phyloP scores from a whole-genome alignment of 495 filamentous ascomycete species.

The Chaetomium tenue region DNA sequence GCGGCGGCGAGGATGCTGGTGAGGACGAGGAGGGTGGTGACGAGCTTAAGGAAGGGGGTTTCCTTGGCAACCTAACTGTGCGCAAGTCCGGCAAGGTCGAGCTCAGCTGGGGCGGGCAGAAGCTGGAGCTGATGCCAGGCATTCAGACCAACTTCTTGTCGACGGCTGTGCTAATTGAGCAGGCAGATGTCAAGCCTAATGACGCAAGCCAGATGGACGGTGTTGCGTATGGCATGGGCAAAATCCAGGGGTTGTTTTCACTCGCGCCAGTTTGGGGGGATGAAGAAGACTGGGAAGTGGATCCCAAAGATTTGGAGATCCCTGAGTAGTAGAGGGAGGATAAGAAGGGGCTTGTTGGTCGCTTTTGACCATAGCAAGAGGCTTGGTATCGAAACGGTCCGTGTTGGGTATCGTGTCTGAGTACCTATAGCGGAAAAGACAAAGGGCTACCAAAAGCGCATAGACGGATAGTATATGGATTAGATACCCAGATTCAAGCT shows the following conservation, averaged over 20 bases:
- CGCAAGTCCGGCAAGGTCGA: conserved; percentile 59
- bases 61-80: conserved; percentile 58
- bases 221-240: conserved; percentile 55
- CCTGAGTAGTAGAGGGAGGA: conserved; percentile 11
- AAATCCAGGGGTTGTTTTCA: conserved; percentile 58
- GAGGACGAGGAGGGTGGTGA: conserved; percentile 22
- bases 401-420: neutral
- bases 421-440: neutral
- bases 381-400: neutral
- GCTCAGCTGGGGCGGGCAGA: conserved; percentile 59
- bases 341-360: neutral
- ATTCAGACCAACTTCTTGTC: conserved; percentile 47
- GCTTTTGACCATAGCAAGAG: neutral
- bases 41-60: conserved; percentile 43
- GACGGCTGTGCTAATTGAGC: conserved; percentile 46
- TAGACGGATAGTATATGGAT: conserved; percentile 9
- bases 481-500: conserved; percentile 18
- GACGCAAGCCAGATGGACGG: conserved; percentile 35
- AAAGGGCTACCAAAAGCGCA: neutral
- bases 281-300: conserved; percentile 45
- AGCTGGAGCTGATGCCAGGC: conserved; percentile 45
- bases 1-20: conserved; percentile 26
- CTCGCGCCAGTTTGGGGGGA: conserved; percentile 55
- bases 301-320: conserved; percentile 30
- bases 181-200: conserved; percentile 43